These are phyloP conservation scores for Debaryomyces psychrophilus DNA, from an alignment of 1,139 yeast species.

Conservation along the genomic window DNA sequence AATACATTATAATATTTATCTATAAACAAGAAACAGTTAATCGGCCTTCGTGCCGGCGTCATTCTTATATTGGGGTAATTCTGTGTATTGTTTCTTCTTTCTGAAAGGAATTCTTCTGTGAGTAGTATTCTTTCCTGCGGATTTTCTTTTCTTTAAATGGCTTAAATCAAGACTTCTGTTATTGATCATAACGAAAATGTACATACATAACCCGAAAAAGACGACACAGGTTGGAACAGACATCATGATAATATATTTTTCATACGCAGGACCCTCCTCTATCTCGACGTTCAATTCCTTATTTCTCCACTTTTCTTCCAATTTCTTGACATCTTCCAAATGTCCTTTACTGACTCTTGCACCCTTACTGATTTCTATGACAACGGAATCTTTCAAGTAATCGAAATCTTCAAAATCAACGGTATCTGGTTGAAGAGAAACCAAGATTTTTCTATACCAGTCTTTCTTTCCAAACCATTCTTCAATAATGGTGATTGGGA, in stretches of 20 bases:
- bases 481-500: conserved; percentile 58
- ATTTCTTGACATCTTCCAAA: conserved; percentile 52
- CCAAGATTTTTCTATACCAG: conserved; percentile 49
- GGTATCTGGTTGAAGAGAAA: conserved; percentile 73
- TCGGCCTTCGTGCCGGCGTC: conserved; percentile 10
- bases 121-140: conserved; percentile 43
- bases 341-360: conserved; percentile 63
- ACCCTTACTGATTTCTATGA: conserved; percentile 58
- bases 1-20: neutral
- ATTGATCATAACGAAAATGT: conserved; percentile 60
- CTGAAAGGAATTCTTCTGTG: conserved; percentile 38
- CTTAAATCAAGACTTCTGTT: conserved; percentile 46
- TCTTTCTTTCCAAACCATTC: conserved; percentile 60
- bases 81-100: conserved; percentile 22
- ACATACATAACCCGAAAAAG: conserved; percentile 64
- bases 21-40: conserved; percentile 5
- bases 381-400: conserved; percentile 51
- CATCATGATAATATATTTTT: conserved; percentile 66
- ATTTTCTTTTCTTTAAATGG: conserved; percentile 54
- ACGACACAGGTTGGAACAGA: conserved; percentile 73
- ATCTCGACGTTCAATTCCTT: conserved; percentile 48
- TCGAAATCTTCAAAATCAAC: conserved; percentile 68
- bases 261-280: conserved; percentile 63
- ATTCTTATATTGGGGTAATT: conserved; percentile 34
- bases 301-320: conserved; percentile 39